Conservation (phyloP, 2,329 filamentous ascomycete species). For the Dothideomycetes sp. region DNA sequence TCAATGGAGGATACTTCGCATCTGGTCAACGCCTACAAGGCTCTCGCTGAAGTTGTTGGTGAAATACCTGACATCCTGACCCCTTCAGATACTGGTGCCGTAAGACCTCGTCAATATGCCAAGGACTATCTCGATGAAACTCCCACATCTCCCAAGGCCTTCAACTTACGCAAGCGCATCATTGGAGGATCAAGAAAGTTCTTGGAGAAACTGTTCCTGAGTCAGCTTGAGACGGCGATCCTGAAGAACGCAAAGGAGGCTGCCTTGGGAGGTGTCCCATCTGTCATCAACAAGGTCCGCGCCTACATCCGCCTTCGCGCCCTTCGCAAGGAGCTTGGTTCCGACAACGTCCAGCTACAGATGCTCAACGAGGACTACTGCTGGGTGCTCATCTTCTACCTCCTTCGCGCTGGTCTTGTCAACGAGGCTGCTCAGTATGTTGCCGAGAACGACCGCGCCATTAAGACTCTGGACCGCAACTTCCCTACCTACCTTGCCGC, state of each 20-base stretch:
- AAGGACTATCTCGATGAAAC: conserved; percentile 68
- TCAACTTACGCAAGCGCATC: conserved; percentile 67
- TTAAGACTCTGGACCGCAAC: conserved; percentile 82
- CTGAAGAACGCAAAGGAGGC: conserved; percentile 80
- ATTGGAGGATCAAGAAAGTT: conserved; percentile 69
- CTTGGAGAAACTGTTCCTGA: conserved; percentile 72
- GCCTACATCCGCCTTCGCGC: conserved; percentile 80
- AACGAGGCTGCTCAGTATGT: conserved; percentile 82
- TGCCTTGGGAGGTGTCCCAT: conserved; percentile 79
- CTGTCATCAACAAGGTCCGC: conserved; percentile 80
- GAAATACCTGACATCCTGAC: conserved; percentile 57
- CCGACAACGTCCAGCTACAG: conserved; percentile 72
- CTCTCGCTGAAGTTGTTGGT: conserved; percentile 67
- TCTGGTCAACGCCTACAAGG: conserved; percentile 72
- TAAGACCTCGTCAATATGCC: conserved; percentile 68
- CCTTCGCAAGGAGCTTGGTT: conserved; percentile 71
- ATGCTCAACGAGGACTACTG: conserved; percentile 66
- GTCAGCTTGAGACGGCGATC: conserved; percentile 67
- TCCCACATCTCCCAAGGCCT: conserved; percentile 52
- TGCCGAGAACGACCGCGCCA: conserved; percentile 65
- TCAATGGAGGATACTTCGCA: conserved; percentile 53
- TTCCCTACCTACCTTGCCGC: conserved; percentile 81
- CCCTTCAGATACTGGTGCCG: conserved; percentile 51
- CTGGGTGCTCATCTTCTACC: conserved; percentile 90
- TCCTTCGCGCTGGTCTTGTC: conserved; percentile 76